phyloP scores from a whole-genome alignment of 768 basidiomycete genomes.

The Russula emetica region DNA sequence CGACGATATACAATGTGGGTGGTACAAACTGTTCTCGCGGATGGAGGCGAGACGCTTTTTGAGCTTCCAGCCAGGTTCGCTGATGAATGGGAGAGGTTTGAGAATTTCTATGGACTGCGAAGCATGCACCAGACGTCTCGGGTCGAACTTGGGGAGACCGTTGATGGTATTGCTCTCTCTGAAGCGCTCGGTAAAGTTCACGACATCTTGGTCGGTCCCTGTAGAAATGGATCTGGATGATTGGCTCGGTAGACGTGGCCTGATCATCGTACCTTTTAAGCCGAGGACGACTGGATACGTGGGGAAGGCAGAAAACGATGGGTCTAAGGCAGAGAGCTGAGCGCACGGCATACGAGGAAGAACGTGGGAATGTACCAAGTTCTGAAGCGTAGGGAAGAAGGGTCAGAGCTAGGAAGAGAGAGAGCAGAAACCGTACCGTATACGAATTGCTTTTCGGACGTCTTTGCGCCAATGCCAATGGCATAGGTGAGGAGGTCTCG shows the following conservation, averaged over 20 bases:
- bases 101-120: constrained; percentile 77
- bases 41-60: constrained; percentile 62
- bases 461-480: constrained; percentile 76
- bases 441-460: constrained; percentile 60
- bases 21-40: constrained; percentile 71
- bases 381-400: constrained; percentile 27
- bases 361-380: constrained; percentile 27
- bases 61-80: constrained; percentile 76
- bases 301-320: constrained; percentile 70
- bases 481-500: constrained; percentile 79
- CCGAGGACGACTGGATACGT: constrained; percentile 80
- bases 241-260: not conserved
- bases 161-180: constrained; percentile 41
- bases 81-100: constrained; percentile 69
- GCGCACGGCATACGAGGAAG: not conserved
- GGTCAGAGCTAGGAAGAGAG: not conserved
- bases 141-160: constrained; percentile 66
- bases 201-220: constrained; percentile 63
- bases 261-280: constrained; percentile 52
- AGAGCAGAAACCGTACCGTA: constrained; percentile 50
- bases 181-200: constrained; percentile 56
- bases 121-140: constrained; percentile 67
- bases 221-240: not conserved
- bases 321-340: constrained; percentile 40
- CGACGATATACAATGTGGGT: not conserved